Base-by-base conservation (phyloP, 108 stramenopile species). In the Nitzschia inconspicua region DNA sequence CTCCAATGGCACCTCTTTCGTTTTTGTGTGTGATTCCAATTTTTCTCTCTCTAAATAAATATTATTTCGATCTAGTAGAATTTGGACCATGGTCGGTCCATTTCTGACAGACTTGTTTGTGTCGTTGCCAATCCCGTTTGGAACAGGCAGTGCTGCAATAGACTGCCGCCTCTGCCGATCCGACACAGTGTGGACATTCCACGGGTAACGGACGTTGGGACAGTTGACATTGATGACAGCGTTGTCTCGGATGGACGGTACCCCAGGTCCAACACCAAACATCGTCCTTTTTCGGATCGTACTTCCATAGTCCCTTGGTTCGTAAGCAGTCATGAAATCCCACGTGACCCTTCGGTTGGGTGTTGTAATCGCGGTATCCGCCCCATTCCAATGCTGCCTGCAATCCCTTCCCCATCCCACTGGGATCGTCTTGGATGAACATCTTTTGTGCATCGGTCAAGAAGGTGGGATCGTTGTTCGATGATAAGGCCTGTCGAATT, bases 191-290 rank as follows among this genome's bases (percentile, higher is more conserved):
- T 14, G 19, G 16, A 44, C 68, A 70, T 22, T 37, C 44, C 9
- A 70, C 27, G 23, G 68, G 51, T 16, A 70, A 42, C 2, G 49
- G 39, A 11, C 35, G 46, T 19, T 55, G 55, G 9, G 53, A 20
- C 16, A 62, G 23, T 46, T 62, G 68, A 20, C 68, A 70, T 32
- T 56, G 53, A 37, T 61, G 53, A 47, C 68, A 70, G 0, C 68
- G 60, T 30, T 70, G 58, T 31, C 58, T 26, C 9, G 68, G 68
- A 55, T 70, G 68, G 6, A 61, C 25, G 11, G 20, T 9, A 6
- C 60, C 60, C 68, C 68, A 70, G 6, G 54, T 60, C 58, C 58
- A 60, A 4, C 61, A 48, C 68, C 68, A 70, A n/a, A 70, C 16
- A 39, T 70, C 68, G 30, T 70, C 68, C 26, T 56, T 47, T 30